Percentiles rank a stretch among this genome's conserved stretches.
Conservation (phyloP, 495 filamentous ascomycete genomes). For the Penicillium steckii region DNA sequence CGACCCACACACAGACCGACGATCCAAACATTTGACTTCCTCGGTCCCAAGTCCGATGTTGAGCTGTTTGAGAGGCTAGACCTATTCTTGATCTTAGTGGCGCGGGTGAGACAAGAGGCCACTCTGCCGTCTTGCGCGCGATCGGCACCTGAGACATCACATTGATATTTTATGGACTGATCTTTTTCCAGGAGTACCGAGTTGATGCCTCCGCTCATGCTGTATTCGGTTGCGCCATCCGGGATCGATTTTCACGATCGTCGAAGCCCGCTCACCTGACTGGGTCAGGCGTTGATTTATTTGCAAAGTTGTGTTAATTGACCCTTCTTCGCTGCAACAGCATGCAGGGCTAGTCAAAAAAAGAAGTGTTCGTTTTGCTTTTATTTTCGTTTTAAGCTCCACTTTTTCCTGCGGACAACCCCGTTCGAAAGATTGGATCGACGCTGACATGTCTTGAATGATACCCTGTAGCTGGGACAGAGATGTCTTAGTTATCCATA, state of each 20-base stretch:
- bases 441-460: not conserved
- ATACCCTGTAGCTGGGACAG: no score
- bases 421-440: not conserved
- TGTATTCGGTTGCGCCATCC: no score
- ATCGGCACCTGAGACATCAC: constrained; percentile 9
- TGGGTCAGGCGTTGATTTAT: not conserved
- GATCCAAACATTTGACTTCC: not conserved
- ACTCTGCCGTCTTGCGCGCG: not conserved
- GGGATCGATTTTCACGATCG: not conserved
- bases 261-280: not conserved
- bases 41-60: not conserved
- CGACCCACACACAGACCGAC: not conserved
- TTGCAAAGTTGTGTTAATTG: not conserved
- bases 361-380: not conserved
- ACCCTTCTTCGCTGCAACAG: not conserved
- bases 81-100: constrained; percentile 2
- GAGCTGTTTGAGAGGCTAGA: not conserved
- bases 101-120: constrained; percentile 8
- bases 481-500: no score
- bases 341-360: not conserved
- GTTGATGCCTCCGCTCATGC: no score
- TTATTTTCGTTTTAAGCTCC: not conserved
- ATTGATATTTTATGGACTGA: not conserved
- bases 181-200: not conserved
- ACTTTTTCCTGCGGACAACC: not conserved